These are phyloP conservation scores for Pseudonitzschia pungens DNA, from an alignment of 108 stramenopile genomes.

Conservation along the genomic window DNA sequence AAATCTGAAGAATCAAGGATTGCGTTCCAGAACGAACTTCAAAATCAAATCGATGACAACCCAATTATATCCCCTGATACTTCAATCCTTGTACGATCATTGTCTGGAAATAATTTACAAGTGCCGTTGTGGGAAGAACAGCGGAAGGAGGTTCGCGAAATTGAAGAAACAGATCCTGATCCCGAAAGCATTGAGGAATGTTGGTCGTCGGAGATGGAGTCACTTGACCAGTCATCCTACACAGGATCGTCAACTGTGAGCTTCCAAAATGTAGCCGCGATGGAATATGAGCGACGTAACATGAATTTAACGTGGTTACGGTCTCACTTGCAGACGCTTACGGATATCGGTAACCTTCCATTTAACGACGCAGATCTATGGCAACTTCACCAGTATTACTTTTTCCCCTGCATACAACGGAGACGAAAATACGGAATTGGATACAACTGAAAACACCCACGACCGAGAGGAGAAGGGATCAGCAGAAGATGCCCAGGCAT, in stretches of 20 bases:
- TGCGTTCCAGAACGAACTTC: slow-evolving; percentile 53
- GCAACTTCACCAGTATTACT: slow-evolving; percentile 77
- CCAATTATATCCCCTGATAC: slow-evolving; percentile 65
- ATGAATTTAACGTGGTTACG: slow-evolving; percentile 72
- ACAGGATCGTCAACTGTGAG: slow-evolving; percentile 19
- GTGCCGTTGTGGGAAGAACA: slow-evolving; percentile 25
- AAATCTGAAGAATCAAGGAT: slow-evolving; percentile 31
- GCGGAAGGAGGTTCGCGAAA: neutral
- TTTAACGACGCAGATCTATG: slow-evolving; percentile 77
- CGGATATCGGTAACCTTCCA: slow-evolving; percentile 61
- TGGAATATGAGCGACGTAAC: slow-evolving; percentile 44
- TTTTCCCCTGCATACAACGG: slow-evolving; percentile 59
- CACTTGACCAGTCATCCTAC: slow-evolving; percentile 30
- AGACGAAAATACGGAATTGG: slow-evolving; percentile 33
- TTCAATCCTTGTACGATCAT: slow-evolving; percentile 70
- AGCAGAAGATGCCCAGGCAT: neutral
- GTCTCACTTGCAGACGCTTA: slow-evolving; percentile 56
- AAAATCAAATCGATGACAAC: slow-evolving; percentile 48
- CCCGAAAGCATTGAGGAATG: slow-evolving; percentile 31
- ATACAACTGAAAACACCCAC: slow-evolving; percentile 16
- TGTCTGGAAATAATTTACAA: slow-evolving; percentile 54
- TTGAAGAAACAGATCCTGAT: neutral
- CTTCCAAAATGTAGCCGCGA: slow-evolving; percentile 5
- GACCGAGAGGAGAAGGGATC: slow-evolving; percentile 4
- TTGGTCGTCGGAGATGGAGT: slow-evolving; percentile 29